These are phyloP conservation scores for Ilyonectria destructans DNA, from an alignment of 2,329 filamentous ascomycete genomes.

Conservation along the genomic window DNA sequence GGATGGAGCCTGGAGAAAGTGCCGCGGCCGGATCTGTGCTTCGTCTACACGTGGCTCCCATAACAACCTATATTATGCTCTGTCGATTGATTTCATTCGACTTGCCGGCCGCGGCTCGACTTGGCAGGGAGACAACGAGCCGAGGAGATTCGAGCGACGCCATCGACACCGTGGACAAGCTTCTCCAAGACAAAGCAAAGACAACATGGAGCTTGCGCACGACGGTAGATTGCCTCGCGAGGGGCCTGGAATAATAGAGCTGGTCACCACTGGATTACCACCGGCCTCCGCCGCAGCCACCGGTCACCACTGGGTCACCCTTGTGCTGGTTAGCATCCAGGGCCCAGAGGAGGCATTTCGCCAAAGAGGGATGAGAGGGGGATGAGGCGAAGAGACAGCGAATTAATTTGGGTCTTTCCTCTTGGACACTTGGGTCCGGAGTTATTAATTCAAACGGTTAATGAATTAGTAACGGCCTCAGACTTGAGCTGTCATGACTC, in stretches of 20 bases:
- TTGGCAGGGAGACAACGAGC: slow-evolving; percentile 2
- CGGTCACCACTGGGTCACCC: slow-evolving; percentile 15
- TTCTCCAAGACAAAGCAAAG: slow-evolving; percentile 30
- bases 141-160: slow-evolving; percentile 12
- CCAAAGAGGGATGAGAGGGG: slow-evolving; percentile 22
- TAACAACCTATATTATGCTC: slow-evolving; percentile 7
- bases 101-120: slow-evolving; percentile 16
- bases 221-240: slow-evolving; percentile 20
- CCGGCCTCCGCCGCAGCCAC: slow-evolving; percentile 9
- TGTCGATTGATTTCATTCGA: slow-evolving; percentile 8
- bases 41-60: slow-evolving; percentile 42
- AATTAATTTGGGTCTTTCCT: neutral
- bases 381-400: neutral
- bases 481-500: slow-evolving; percentile 15
- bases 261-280: slow-evolving; percentile 27
- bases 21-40: slow-evolving; percentile 41
- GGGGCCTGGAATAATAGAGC: slow-evolving; percentile 2
- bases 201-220: slow-evolving; percentile 10
- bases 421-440: slow-evolving; percentile 8
- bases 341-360: slow-evolving; percentile 16
- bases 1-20: slow-evolving; percentile 30
- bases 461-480: slow-evolving; percentile 16
- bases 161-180: neutral
- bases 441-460: slow-evolving; percentile 20
- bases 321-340: slow-evolving; percentile 28